phyloP scores from a whole-genome alignment of 2,329 filamentous ascomycete genomes.

The Pseudogymnoascus sp. region DNA sequence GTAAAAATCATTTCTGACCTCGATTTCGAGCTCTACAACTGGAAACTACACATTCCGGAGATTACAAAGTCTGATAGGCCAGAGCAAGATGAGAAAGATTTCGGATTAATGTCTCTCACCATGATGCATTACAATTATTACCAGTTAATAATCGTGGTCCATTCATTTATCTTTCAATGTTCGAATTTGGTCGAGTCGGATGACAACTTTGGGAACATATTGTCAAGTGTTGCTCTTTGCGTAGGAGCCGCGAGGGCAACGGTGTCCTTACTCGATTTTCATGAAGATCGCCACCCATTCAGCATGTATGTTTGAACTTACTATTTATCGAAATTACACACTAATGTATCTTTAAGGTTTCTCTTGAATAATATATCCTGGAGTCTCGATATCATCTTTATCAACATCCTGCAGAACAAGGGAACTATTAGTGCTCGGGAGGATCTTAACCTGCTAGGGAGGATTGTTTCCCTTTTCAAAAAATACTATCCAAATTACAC shows the following conservation, averaged over 20 bases:
- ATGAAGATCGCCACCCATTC: constrained; percentile 16
- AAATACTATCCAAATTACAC: constrained; percentile 13
- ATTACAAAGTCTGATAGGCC: constrained; percentile 10
- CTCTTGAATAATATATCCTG: constrained; percentile 17
- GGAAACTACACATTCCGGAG: constrained; percentile 15
- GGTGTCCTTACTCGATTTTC: constrained; percentile 15
- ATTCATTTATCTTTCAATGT: constrained; percentile 15
- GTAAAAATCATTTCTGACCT: constrained; percentile 13
- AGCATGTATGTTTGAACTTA: constrained; percentile 11
- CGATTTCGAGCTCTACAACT: constrained; percentile 15
- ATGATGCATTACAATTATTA: constrained; percentile 17
- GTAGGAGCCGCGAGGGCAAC: constrained; percentile 16
- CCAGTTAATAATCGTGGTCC: constrained; percentile 16
- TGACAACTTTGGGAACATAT: constrained; percentile 11
- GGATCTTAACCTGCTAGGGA: constrained; percentile 12
- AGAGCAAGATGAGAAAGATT: constrained; percentile 1
- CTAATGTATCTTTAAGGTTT: constrained; percentile 10
- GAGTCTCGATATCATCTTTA: constrained; percentile 18
- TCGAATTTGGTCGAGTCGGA: background rate
- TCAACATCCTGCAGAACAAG: constrained; percentile 18
- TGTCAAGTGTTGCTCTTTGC: constrained; percentile 17
- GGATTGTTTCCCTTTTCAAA: constrained; percentile 12
- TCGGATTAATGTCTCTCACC: constrained; percentile 13
- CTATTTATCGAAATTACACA: background rate
- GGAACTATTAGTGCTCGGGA: constrained; percentile 11